Base-by-base conservation (phyloP, 352 stramenopile genomes). In the Phytophthora hybrid region DNA sequence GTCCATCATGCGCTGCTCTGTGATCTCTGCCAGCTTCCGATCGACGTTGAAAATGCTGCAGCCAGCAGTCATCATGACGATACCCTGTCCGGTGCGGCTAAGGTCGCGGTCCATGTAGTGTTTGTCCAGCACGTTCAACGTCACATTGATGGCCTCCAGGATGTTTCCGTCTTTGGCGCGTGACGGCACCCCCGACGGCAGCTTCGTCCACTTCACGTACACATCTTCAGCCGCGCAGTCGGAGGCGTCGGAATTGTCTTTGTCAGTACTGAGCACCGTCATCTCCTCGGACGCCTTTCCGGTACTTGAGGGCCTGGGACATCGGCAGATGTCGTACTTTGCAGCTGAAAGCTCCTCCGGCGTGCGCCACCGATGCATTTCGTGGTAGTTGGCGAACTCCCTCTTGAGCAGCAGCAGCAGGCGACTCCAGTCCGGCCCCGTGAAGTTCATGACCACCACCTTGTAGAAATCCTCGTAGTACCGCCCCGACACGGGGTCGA, bases 1-100 rank as follows among this genome's bases (percentile, higher is more conserved):
- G 85, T 99, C 98, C 97, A 99, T 99, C 97, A 99, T 99, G 23
- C 98, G 85, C 76, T 99, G 97, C 77, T 99, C 99, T 4, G 97
- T 99, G 56, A 99, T 98, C 53, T 95, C 84, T 13, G 93, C 88
- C 18, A 99, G 82, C 44, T 91, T 90, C 61, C 94, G 92, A 54
- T 98, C 87, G 0, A 99, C 97, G 51, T 98, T 91, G 83, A 99
- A 99, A n/a, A 99, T 93, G 34, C 97, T 97, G 74, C 84, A 94
- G 26, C 97, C 97, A n/a, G 97, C 87, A 7, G 96, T 98, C 54
- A 99, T 84, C 73, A 99, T 94, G 14, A 99, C 94, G 58, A 99
- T 98, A 32, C 84, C 95, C 63, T 99, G 98, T 3, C 98, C 98
- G 7, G 97, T 99, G 16, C 93, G 85, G 66, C 93, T 93, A 32